Conservation (phyloP, 2,329 filamentous ascomycete genomes). For the Nectriaceae sp. region DNA sequence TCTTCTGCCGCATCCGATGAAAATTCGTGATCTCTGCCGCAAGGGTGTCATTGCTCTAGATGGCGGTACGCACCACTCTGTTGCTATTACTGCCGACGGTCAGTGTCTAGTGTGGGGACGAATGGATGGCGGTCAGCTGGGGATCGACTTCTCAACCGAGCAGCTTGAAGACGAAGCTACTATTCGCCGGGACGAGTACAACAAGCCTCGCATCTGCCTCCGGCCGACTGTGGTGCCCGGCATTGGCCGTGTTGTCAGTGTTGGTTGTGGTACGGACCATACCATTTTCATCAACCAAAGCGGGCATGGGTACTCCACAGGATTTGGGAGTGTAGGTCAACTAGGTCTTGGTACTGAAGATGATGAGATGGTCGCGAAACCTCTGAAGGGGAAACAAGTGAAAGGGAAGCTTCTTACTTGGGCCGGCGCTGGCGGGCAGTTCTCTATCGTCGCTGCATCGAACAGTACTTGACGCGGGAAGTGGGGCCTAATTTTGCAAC, state of each 20-base stretch:
- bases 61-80: constrained; percentile 71
- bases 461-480: no score
- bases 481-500: no score
- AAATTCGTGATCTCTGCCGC: constrained; percentile 61
- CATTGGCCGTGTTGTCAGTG: constrained; percentile 47
- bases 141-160: constrained; percentile 49
- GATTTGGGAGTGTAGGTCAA: constrained; percentile 70
- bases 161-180: constrained; percentile 49
- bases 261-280: constrained; percentile 65
- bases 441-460: background rate
- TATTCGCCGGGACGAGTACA: constrained; percentile 56
- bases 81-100: constrained; percentile 51
- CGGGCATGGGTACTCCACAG: constrained; percentile 58
- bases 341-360: constrained; percentile 69
- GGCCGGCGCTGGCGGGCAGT: constrained; percentile 1
- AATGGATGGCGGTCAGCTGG: constrained; percentile 51
- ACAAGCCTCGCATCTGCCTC: constrained; percentile 58
- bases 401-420: background rate
- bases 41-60: constrained; percentile 63
- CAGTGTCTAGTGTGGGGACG: constrained; percentile 56
- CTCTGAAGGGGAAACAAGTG: background rate
- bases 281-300: constrained; percentile 64
- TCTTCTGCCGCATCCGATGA: constrained; percentile 54
- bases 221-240: constrained; percentile 57
- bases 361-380: constrained; percentile 41